Evolutionary conservation across 179 eudicot genomes (phyloP), one percentile per base, ranked within the genome.

Genomic region (Vitellaria paradoxa): DNA sequence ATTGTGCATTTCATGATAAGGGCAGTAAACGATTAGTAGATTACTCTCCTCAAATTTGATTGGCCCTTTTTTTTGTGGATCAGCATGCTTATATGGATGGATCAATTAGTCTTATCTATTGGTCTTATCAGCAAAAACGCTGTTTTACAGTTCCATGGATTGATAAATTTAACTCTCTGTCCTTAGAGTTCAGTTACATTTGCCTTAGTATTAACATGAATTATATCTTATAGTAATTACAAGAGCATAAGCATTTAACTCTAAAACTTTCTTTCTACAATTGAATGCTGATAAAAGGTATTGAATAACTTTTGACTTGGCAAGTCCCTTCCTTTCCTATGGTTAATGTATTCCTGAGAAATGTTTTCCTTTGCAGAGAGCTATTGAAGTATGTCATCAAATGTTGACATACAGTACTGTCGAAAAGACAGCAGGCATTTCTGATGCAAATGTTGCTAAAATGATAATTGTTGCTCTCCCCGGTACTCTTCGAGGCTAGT

Each of bases 331-430:
- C 11, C 8, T 10, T 9, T 17, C 63, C 23, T 2, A 67, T 75
- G 59, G 24, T 42, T 57, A 21, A 26, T 57, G 57, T 55, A 20
- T 53, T 69, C 20, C 14, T 24, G 59, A 67, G 57, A 60, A 70
- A 68, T 65, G 18, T 70, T 5, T 46, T 70, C 45, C 68, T 83
- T 30, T 83, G 80, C 93, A 93, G 99, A 88, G 89, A 88, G 99
- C 99, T 50, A 91, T 96, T 77, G 92, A 90, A 75, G 99, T 42
- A 42, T 42, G 45, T 42, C 45, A 42, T 42, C 45, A 42, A 5
- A 42, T 42, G 45, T 42, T 42, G 6, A 42, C 3, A 5, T 42
- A 42, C 6, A 42, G 45, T 42, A 42, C 5, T 42, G 45, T 42
- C 45, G 3, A 42, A 4, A 42, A 42, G 45, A 42, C 6, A 42